Evolutionary conservation across 805 yeast species (phyloP), one percentile per base, ranked within the genome.

Genomic region (Cyberlindnera meyerae): DNA sequence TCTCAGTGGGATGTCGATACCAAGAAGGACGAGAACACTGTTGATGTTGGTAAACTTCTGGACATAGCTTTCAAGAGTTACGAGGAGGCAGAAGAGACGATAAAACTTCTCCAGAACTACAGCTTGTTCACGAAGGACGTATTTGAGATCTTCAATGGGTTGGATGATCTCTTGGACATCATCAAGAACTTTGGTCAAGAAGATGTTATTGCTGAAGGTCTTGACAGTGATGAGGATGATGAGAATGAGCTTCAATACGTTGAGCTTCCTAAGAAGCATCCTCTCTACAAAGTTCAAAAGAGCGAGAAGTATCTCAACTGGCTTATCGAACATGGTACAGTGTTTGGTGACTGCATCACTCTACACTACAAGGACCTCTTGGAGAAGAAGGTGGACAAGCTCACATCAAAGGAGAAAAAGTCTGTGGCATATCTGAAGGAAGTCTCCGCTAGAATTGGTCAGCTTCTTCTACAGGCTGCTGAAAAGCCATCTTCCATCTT

Each of bases 131-230:
- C 65, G 36, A 57, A 57, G 11, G 68, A 73, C 20, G 64, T 61
- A 31, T 69, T 72, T 39, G 79, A 74, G 39, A 66, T 73, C 22
- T 62, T 83, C 45, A 72, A 74, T 36, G 67, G 75, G 1, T 61
- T 79, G 31, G 84, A 82, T 54, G 90, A 82, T 54, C 61, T 82
- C 42, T 58, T 83, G 22, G 89, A 82, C 39, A 73, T 82, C 42
- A 66, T 79, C 22, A 77, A 74, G 44, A 75, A 77, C 51, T 82
- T 82, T 43, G 89, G 87, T 18, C 64, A 67, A 29, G 71, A 68
- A 28, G 61, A 63, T 15, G 57, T 59, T 6, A 65, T 71, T 18
- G 72, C 67, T 21, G 85, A 77, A 47, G 81, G 79, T 11, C 61
- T 77, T 21, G 84, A 75, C 40, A 71, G 77, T 53, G 81, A 74